These are phyloP conservation scores for Allomyces macrogynus DNA, from an alignment of 192 early-diverging fungal genomes.

Conservation along the genomic window DNA sequence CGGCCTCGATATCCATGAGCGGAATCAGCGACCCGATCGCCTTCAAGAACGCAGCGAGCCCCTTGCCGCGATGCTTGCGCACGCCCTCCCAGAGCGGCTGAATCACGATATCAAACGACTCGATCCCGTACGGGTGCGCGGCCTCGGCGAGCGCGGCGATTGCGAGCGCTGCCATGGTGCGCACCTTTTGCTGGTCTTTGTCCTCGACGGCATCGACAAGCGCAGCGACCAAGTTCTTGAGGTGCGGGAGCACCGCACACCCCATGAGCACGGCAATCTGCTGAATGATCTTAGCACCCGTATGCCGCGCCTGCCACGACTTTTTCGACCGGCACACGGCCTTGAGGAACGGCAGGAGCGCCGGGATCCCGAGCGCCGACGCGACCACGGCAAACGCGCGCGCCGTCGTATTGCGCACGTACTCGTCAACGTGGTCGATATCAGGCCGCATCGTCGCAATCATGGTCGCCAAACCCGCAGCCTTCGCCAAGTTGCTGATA, in stretches of 20 bases:
- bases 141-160: conserved; percentile 91
- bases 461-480: conserved; percentile 93
- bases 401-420: conserved; percentile 93
- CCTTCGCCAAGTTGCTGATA: conserved; percentile 91
- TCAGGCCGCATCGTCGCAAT: conserved; percentile 98
- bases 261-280: conserved; percentile 91
- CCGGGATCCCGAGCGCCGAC: conserved; percentile 83
- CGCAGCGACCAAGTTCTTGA: conserved; percentile 76
- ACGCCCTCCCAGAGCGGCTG: conserved; percentile 83
- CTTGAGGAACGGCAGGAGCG: conserved; percentile 81
- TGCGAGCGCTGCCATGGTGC: conserved; percentile 83
- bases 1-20: conserved; percentile 87
- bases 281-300: conserved; percentile 91
- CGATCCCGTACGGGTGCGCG: conserved; percentile 95
- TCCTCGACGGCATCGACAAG: conserved; percentile 82
- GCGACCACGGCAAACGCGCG: conserved; percentile 95
- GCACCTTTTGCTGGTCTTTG: conserved; percentile 79
- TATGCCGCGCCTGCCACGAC: conserved; percentile 96
- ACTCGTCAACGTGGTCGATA: conserved; percentile 95
- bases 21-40: conserved; percentile 98
- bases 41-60: conserved; percentile 90
- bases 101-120: conserved; percentile 80
- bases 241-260: conserved; percentile 83
- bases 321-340: conserved; percentile 89
- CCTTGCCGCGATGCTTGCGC: conserved; percentile 85